These are phyloP conservation scores for Russula earlei DNA, from an alignment of 768 basidiomycete genomes.

Conservation along the genomic window DNA sequence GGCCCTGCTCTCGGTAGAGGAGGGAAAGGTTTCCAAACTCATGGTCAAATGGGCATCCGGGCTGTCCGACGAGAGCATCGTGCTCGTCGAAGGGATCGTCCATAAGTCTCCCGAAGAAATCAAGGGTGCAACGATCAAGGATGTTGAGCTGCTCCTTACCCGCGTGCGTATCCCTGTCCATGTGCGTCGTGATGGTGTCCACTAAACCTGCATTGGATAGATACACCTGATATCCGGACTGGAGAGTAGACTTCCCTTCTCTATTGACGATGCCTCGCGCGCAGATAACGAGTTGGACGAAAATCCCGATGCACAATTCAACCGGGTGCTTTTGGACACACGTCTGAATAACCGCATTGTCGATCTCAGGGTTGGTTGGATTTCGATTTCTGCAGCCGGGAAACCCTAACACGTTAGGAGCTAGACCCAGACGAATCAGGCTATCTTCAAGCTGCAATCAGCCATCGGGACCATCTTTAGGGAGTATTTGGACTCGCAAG, in stretches of 20 bases:
- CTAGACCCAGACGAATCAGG: slow-evolving; percentile 91
- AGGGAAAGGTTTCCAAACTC: slow-evolving; percentile 82
- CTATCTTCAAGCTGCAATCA: slow-evolving; percentile 86
- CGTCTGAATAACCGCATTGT: slow-evolving; percentile 90
- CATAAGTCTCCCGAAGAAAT: slow-evolving; percentile 74
- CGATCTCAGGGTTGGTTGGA: slow-evolving; percentile 70
- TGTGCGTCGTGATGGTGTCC: neutral
- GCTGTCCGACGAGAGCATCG: slow-evolving; percentile 79
- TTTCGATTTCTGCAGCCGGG: neutral
- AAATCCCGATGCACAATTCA: slow-evolving; percentile 47
- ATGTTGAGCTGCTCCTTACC: slow-evolving; percentile 77
- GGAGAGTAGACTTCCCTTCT: slow-evolving; percentile 78
- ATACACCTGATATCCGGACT: slow-evolving; percentile 74
- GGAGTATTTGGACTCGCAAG: slow-evolving; percentile 57
- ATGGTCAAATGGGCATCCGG: slow-evolving; percentile 90
- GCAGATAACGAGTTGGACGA: slow-evolving; percentile 63
- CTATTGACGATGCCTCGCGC: slow-evolving; percentile 84
- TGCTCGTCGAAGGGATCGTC: slow-evolving; percentile 79
- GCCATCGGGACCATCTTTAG: slow-evolving; percentile 88
- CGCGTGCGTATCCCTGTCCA: slow-evolving; percentile 43
- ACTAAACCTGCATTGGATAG: slow-evolving; percentile 31
- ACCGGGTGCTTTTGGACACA: slow-evolving; percentile 83
- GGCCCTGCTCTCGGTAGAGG: slow-evolving; percentile 63
- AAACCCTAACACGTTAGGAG: neutral
- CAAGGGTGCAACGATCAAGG: slow-evolving; percentile 81